phyloP scores from a whole-genome alignment of 305 asterid genomes.

The Fraxinus sp. region DNA sequence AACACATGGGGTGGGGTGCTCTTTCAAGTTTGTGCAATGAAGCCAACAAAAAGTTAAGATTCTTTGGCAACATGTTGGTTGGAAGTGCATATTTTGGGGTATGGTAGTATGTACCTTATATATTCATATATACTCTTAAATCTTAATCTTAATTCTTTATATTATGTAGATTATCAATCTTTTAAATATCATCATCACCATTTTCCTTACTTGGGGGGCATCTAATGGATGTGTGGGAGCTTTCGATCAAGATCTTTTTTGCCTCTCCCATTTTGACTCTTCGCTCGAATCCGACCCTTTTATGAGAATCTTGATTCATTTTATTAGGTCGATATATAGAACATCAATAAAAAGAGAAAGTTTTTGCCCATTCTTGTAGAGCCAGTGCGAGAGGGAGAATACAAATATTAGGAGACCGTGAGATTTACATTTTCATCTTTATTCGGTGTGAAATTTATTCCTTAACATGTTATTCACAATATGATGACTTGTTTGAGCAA shows the following conservation, averaged over 20 bases:
- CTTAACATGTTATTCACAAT: too few relatives aligned
- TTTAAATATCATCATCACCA: neutral
- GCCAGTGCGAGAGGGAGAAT: neutral
- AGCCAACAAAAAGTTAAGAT: slow-evolving; percentile 10
- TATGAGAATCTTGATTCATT: neutral
- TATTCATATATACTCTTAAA: neutral
- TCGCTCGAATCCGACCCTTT: neutral
- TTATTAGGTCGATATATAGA: neutral
- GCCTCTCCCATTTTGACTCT: neutral
- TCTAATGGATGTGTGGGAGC: neutral
- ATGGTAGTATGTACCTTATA: slow-evolving; percentile 18
- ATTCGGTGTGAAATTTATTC: too few relatives aligned
- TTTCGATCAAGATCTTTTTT: neutral
- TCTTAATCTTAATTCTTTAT: neutral
- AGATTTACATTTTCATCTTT: too few relatives aligned
- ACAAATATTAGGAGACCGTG: neutral
- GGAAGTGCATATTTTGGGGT: slow-evolving; percentile 57
- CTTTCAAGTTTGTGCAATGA: neutral
- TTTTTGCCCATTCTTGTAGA: neutral
- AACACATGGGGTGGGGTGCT: slow-evolving; percentile 21
- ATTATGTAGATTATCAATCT: neutral
- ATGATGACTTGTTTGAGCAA: too few relatives aligned
- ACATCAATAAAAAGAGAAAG: neutral
- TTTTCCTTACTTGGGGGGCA: neutral
- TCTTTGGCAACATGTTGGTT: slow-evolving; percentile 37